Base-by-base conservation (phyloP, 768 basidiomycete genomes). In the Trametes meyenii region DNA sequence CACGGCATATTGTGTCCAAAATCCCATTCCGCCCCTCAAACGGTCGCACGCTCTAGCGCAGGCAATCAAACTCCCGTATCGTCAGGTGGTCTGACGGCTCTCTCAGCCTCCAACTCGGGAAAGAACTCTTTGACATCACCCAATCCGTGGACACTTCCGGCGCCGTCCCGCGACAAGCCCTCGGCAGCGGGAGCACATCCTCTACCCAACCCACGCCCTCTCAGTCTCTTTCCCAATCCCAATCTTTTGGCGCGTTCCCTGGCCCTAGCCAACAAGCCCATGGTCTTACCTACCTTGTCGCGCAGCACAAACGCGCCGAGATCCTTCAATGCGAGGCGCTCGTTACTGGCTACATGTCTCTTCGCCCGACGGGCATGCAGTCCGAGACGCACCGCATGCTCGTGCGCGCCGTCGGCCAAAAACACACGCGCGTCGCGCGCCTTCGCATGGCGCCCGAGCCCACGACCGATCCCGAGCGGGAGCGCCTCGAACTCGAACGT, bases 31-130 rank as follows among this genome's bases (percentile, higher is more conserved):
- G 11, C 11, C 11, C 48, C 42, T 13, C 58, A 40, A 12, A 19
- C 21, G 5, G 3, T 39, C 23, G 4, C n/a, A 39, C 23, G 19
- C 49, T 33, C 16, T 72, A 97, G 95, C 79, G 76, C 66, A 84
- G 88, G 65, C 89, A 96, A 78, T 93, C 94, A 16, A 99, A 99
- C 71, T 86, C 90, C 64, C 89, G 95, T 33, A 78, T 98, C 40
- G 85, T 99, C 60, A 85, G 90, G 14, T 99, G 97, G 97, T 97
- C 95, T 6, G 97, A 99, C 72, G 96, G 96, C 16, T 84, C 90
- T 14, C 76, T 94, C 58, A 96, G 94, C 67, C 83, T 99, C 33
- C 89, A 92, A 64, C 78, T 99, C 57, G 97, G 97, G 44, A 90
- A 92, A 73, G 96, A 98, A 70, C 79, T 97, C 5, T 98, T 96